phyloP scores from a whole-genome alignment of 1,139 yeast species.

The Suhomyces bokatorum region DNA sequence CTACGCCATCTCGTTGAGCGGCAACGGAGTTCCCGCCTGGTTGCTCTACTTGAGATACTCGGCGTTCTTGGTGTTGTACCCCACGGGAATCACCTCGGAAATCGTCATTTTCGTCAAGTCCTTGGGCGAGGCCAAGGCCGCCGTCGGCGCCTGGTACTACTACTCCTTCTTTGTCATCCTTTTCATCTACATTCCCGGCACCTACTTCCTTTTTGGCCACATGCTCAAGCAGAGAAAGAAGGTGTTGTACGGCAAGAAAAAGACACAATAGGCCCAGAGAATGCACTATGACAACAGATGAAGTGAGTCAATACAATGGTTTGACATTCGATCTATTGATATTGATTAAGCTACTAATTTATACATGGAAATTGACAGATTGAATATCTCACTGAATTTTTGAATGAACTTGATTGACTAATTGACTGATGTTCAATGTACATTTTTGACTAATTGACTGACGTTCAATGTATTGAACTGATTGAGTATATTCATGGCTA shows the following conservation, averaged over 20 bases:
- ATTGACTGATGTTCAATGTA: too few species aligned
- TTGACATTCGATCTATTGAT: too few species aligned
- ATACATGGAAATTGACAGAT: too few species aligned
- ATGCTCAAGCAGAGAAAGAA: slow-evolving; percentile 86
- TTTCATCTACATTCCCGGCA: slow-evolving; percentile 78
- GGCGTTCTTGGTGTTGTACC: slow-evolving; percentile 79
- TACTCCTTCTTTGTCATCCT: slow-evolving; percentile 57
- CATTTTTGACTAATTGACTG: too few species aligned
- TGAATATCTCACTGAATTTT: too few species aligned
- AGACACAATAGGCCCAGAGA: slow-evolving; percentile 19
- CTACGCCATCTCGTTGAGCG: slow-evolving; percentile 68
- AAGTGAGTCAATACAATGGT: too few species aligned
- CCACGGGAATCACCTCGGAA: slow-evolving; percentile 89
- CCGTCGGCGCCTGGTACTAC: slow-evolving; percentile 54
- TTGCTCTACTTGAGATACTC: slow-evolving; percentile 80
- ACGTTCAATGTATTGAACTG: too few species aligned
- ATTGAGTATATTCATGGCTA: too few species aligned
- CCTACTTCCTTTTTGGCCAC: slow-evolving; percentile 79
- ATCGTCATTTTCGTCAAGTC: slow-evolving; percentile 68
- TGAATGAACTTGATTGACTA: too few species aligned
- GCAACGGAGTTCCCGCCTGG: slow-evolving; percentile 58
- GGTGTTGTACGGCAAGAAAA: slow-evolving; percentile 45
- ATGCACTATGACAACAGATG: too few species aligned
- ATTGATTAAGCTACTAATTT: too few species aligned
- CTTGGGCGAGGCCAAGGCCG: slow-evolving; percentile 57